Evolutionary conservation across 805 yeast genomes (phyloP).

Genomic region (Yarrowia sp.): DNA sequence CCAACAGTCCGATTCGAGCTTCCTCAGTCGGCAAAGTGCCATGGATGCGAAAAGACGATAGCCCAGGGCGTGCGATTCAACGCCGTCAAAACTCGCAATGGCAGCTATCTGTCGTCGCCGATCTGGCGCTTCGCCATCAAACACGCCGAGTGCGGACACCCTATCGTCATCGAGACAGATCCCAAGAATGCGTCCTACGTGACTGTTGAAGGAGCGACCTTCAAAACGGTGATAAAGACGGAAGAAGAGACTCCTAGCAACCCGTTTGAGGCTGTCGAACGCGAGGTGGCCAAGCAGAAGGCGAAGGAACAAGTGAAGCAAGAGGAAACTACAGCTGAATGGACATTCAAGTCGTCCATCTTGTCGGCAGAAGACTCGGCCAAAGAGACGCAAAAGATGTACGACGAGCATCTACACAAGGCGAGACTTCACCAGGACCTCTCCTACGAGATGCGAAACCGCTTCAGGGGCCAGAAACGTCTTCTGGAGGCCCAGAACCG

Average conservation of each 20-base stretch:
- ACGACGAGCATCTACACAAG: constrained; percentile 3
- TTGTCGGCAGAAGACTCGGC: constrained; percentile 1
- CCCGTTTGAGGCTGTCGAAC: neutral
- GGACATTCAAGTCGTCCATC: constrained; percentile 1
- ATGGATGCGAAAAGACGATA: constrained; percentile 33
- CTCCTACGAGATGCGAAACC: neutral
- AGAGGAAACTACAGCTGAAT: neutral
- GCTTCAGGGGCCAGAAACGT: neutral
- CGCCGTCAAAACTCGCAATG: constrained; percentile 37
- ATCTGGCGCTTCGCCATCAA: constrained; percentile 37
- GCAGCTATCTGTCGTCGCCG: constrained; percentile 36
- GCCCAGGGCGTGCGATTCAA: constrained; percentile 38
- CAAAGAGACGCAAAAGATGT: neutral
- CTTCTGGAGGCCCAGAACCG: neutral
- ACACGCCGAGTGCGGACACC: constrained; percentile 35
- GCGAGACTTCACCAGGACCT: constrained; percentile 1
- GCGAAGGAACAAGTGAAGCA: neutral
- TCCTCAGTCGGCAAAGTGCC: constrained; percentile 37
- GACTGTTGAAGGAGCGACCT: neutral
- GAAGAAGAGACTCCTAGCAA: neutral
- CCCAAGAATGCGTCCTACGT: constrained; percentile 37
- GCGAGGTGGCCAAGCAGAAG: neutral
- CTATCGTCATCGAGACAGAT: constrained; percentile 37
- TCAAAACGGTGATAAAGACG: neutral
- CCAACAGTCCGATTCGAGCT: constrained; percentile 37